Conservation (phyloP, 179 eudicot species). For the Beta corolliflora region DNA sequence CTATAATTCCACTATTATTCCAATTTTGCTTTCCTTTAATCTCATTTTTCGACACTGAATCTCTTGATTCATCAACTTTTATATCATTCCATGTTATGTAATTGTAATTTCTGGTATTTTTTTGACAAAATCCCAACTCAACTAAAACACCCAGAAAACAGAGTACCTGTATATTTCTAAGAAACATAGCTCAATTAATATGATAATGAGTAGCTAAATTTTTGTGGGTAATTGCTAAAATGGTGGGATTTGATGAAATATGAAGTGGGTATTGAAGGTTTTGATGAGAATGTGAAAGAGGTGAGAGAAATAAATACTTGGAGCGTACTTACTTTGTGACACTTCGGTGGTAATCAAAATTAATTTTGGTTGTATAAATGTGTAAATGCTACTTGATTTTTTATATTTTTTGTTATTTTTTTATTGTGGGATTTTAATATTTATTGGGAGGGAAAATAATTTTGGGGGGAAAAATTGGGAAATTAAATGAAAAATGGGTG, state of each 20-base stretch:
- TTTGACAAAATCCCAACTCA: slow-evolving; percentile 26
- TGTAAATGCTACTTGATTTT: neutral
- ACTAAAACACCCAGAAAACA: slow-evolving; percentile 32
- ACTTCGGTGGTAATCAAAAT: slow-evolving; percentile 25
- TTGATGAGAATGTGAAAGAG: slow-evolving; percentile 34
- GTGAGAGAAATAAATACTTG: slow-evolving; percentile 30
- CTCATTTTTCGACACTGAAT: slow-evolving; percentile 31
- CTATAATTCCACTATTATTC: slow-evolving; percentile 40
- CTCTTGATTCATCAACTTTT: slow-evolving; percentile 38
- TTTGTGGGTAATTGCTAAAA: slow-evolving; percentile 30
- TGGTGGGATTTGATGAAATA: slow-evolving; percentile 14
- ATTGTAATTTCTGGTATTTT: neutral
- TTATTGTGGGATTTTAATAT: too few relatives aligned
- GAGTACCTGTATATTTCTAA: slow-evolving; percentile 22
- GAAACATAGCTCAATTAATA: slow-evolving; percentile 24
- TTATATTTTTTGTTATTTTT: too few relatives aligned
- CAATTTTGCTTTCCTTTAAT: slow-evolving; percentile 21
- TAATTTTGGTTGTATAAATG: neutral
- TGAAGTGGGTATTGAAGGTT: slow-evolving; percentile 36
- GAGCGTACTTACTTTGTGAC: slow-evolving; percentile 39
- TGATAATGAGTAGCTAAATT: slow-evolving; percentile 9
- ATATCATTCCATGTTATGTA: slow-evolving; percentile 74
- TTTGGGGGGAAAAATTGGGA: neutral
- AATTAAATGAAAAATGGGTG: slow-evolving; percentile 3
- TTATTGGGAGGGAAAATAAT: neutral